These are phyloP conservation scores for Hymenoscyphus repandus DNA, from an alignment of 2,329 filamentous ascomycete genomes.

Conservation along the genomic window DNA sequence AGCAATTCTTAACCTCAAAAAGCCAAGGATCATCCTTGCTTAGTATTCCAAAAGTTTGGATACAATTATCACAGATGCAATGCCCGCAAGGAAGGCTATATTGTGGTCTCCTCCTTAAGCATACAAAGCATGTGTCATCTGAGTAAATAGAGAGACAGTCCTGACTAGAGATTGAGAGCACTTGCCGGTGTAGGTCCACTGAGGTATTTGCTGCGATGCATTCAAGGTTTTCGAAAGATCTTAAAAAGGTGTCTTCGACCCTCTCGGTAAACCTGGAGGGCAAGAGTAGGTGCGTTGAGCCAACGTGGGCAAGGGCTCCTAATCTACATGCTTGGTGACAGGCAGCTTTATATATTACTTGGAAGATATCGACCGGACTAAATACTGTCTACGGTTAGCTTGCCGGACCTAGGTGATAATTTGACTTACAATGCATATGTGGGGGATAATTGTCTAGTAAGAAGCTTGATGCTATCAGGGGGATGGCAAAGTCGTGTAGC, in stretches of 20 bases:
- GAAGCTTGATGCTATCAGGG: slow-evolving; percentile 23
- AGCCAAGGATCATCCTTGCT: neutral
- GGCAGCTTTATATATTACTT: slow-evolving; percentile 7
- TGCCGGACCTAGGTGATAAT: neutral
- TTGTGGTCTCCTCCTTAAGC: neutral
- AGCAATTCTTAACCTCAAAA: slow-evolving; percentile 1
- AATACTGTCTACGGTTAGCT: slow-evolving; percentile 9
- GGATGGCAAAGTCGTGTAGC: slow-evolving; percentile 24
- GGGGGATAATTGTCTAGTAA: slow-evolving; percentile 26
- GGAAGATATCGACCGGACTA: slow-evolving; percentile 5
- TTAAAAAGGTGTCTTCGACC: neutral
- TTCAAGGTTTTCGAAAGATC: neutral
- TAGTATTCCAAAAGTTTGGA: neutral
- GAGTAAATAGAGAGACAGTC: neutral
- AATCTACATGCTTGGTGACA: neutral
- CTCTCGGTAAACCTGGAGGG: neutral
- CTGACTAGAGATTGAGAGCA: neutral
- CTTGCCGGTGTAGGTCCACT: neutral
- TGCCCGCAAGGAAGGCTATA: neutral
- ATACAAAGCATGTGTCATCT: neutral
- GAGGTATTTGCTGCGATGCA: neutral
- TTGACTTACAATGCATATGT: slow-evolving; percentile 18
- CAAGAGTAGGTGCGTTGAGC: slow-evolving; percentile 1
- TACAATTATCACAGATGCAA: neutral
- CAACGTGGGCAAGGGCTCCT: neutral